Evolutionary conservation across 2,329 filamentous ascomycete genomes (phyloP).

Genomic region (Macroventuria anomochaeta): DNA sequence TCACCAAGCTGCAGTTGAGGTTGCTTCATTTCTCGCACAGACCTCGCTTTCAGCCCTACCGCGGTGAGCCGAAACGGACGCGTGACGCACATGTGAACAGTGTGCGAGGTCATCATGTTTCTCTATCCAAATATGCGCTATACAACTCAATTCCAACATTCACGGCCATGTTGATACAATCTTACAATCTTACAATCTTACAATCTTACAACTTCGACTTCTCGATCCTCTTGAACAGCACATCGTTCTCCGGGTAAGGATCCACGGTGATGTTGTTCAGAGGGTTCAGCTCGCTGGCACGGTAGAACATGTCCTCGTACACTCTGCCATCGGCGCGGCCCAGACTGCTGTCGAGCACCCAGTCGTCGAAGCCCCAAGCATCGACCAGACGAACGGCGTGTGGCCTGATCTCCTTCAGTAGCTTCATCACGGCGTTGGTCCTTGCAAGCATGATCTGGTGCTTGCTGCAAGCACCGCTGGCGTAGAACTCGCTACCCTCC

Average conservation of each 20-base stretch:
- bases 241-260: conserved; percentile 69
- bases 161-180: neutral
- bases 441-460: conserved; percentile 74
- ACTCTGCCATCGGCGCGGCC: conserved; percentile 76
- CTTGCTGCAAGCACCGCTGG: conserved; percentile 70
- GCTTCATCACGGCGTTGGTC: conserved; percentile 70
- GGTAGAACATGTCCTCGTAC: conserved; percentile 77
- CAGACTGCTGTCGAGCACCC: conserved; percentile 75
- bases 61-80: conserved; percentile 19
- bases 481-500: conserved; percentile 76
- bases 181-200: no score
- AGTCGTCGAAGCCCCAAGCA: conserved; percentile 78
- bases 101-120: neutral
- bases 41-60: conserved; percentile 21
- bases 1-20: neutral
- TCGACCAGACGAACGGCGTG: conserved; percentile 76
- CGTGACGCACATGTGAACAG: neutral
- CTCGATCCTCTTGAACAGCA: conserved; percentile 67
- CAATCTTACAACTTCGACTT: conserved; percentile 59
- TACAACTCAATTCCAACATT: neutral
- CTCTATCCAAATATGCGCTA: conserved; percentile 5
- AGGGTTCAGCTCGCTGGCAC: conserved; percentile 75
- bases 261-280: conserved; percentile 75
- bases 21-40: conserved; percentile 10
- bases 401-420: conserved; percentile 74